Conservation (phyloP, 495 filamentous ascomycete species). For the Lindgomyces ingoldianus region DNA sequence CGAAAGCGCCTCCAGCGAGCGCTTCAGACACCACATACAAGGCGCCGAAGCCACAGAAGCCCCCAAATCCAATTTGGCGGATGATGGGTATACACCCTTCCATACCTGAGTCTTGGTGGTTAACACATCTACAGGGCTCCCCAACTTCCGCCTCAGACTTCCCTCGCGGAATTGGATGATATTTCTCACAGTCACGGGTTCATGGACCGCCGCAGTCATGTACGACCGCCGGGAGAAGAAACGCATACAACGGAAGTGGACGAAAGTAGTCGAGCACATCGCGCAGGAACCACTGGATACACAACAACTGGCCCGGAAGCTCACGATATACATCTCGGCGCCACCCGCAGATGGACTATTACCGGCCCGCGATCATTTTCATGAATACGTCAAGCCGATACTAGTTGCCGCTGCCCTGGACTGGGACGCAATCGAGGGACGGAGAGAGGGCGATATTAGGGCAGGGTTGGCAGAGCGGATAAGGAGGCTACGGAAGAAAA, state of each 20-base stretch:
- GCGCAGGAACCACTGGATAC: slow-evolving; percentile 71
- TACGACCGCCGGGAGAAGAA: slow-evolving; percentile 92
- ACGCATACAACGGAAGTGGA: slow-evolving; percentile 81
- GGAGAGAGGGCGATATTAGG: slow-evolving; percentile 83
- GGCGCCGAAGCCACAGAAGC: slow-evolving; percentile 25
- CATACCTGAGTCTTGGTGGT: not conserved
- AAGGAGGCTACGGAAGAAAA: slow-evolving; percentile 62
- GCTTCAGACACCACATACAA: slow-evolving; percentile 1
- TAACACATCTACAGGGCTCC: slow-evolving; percentile 57
- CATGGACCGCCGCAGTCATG: slow-evolving; percentile 72
- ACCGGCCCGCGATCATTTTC: slow-evolving; percentile 85
- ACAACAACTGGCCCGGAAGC: slow-evolving; percentile 73
- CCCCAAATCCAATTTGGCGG: slow-evolving; percentile 36
- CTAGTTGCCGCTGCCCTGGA: slow-evolving; percentile 87
- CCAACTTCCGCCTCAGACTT: slow-evolving; percentile 76
- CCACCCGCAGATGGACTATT: slow-evolving; percentile 85
- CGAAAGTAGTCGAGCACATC: slow-evolving; percentile 80
- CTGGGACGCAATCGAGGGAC: slow-evolving; percentile 91
- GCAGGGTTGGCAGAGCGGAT: slow-evolving; percentile 79
- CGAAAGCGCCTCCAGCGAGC: slow-evolving; percentile 7
- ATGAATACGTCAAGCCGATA: slow-evolving; percentile 92
- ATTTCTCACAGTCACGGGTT: slow-evolving; percentile 76
- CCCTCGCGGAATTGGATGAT: slow-evolving; percentile 98
- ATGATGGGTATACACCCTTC: slow-evolving; percentile 33
- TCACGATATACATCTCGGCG: slow-evolving; percentile 82